Evolutionary conservation across 2,329 filamentous ascomycete genomes (phyloP).

Genomic region (Tolypocladium paradoxum): DNA sequence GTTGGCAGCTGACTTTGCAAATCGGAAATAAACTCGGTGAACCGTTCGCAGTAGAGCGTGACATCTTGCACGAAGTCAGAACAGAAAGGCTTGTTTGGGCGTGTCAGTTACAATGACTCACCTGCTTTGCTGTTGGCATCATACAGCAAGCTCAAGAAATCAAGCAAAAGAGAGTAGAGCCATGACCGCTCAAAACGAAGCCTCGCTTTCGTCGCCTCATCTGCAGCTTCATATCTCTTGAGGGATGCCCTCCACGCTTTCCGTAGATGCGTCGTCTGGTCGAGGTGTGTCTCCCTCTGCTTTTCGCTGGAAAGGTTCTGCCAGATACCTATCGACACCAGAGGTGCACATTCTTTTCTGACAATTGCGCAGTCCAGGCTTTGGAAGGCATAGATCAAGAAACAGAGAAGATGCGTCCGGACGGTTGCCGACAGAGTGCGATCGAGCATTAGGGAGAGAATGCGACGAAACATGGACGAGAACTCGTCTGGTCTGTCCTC

Average conservation of each 20-base stretch:
- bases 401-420: slow-evolving; percentile 74
- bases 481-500: slow-evolving; percentile 69
- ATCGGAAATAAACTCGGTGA: slow-evolving; percentile 82
- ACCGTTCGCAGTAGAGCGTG: slow-evolving; percentile 79
- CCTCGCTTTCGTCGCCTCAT: slow-evolving; percentile 66
- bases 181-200: slow-evolving; percentile 87
- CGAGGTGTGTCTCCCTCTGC: slow-evolving; percentile 61
- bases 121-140: slow-evolving; percentile 35
- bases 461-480: slow-evolving; percentile 76
- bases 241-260: slow-evolving; percentile 85
- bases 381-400: slow-evolving; percentile 86
- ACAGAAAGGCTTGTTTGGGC: neutral
- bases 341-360: slow-evolving; percentile 88
- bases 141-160: slow-evolving; percentile 71
- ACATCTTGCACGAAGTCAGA: slow-evolving; percentile 38
- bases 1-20: slow-evolving; percentile 90
- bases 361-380: slow-evolving; percentile 82
- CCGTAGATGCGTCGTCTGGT: slow-evolving; percentile 61
- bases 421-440: slow-evolving; percentile 53
- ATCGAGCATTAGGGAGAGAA: slow-evolving; percentile 78
- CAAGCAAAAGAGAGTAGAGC: slow-evolving; percentile 76
- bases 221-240: slow-evolving; percentile 80
- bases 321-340: slow-evolving; percentile 94
- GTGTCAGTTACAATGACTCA: slow-evolving; percentile 13
- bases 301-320: slow-evolving; percentile 77